Base-by-base conservation (phyloP, 768 basidiomycete species). In the Gautieria morchelliformis region DNA sequence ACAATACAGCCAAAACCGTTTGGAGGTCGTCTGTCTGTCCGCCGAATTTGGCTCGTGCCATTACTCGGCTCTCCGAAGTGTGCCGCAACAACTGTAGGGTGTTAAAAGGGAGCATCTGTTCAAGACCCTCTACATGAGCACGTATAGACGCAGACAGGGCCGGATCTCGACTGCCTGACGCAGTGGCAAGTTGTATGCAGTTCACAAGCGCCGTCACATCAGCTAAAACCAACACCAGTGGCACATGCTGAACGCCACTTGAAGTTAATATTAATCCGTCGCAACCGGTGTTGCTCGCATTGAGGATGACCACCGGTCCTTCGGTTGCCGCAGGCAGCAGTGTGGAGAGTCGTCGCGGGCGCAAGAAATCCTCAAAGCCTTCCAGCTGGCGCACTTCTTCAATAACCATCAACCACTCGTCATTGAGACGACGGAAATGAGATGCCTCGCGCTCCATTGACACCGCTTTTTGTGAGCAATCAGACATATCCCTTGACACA, bases 371-470 rank as follows among this genome's bases (percentile, higher is more conserved):
- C 12, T 62, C 58, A 44, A 65, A 65, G 4, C 64, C 59, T 10
- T 56, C 37, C 20, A 60, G 17, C 10, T 30, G 27, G 30, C 64
- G 41, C 12, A 63, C 59, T 39, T 65, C 54, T 17, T 68, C 62
- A 17, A 66, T 56, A 3, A 64, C 56, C 1, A 48, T 47, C 14
- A 67, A 63, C 61, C 61, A 70, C 52, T 68, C 65, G 40, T 65
- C 64, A 45, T 64, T 47, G 50, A 71, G 57, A 10, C 52, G 15
- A 55, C 60, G 66, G 37, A 53, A 46, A 41, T 60, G 65, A 44
- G 41, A 42, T 8, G 62, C 62, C 39, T 65, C 59, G 27, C 35
- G 35, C 8, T 57, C 66, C 14, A 60, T 44, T 9, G 58, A 45
- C 32, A 22, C 22, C 4, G 45, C 27, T 27, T 44, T 45, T 2